Base-by-base conservation (phyloP, 2,329 filamentous ascomycete genomes). In the Epicoccum sorghinum region DNA sequence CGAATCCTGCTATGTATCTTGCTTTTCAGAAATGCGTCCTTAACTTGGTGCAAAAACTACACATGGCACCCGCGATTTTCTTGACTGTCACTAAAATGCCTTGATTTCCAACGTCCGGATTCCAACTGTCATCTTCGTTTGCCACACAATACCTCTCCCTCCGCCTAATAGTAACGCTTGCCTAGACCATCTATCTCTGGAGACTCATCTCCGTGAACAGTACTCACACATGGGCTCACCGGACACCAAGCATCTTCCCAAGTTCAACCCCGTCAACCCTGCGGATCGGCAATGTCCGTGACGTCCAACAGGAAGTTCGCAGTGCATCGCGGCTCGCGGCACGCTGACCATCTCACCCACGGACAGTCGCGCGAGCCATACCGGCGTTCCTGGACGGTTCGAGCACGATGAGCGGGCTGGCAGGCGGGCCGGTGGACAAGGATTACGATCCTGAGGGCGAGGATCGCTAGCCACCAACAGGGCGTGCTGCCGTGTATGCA, bases 401-500 rank as follows among this genome's bases (percentile, higher is more conserved):
- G 29, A 32, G 46, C 37, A 45, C 29, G 36, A 32, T 33, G 24
- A 41, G 46, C 46, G 46, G 40, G 46, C 54, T 54, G 56, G 40
- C 57, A 42, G 47, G 53, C 59, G 59, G 59, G 43, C 59, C 59
- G 57, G 51, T 14, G 14, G 24, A 40, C 59, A 51, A 49, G 59
- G 61, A 38, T 60, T 1, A 13, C 22, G 23, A 55, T 60, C 59
- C 55, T 56, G 33, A 12, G 29, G 13, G 38, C 43, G 59, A 53
- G 42, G 61, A 64, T 62, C 59, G 37, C 59, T 50, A 57, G 55
- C 55, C 57, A 50, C 57, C 58, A 51, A 62, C 52, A 48, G 39
- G 27, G 38, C 52, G 36, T 24, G 50, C 37, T 39, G 55, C 59
- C 61, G 52, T 50, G 13, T 9, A 4, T 55, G 52, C 52, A 55